Base-by-base conservation (phyloP, 768 basidiomycete species). In the Leucocoprinus birnbaumii region DNA sequence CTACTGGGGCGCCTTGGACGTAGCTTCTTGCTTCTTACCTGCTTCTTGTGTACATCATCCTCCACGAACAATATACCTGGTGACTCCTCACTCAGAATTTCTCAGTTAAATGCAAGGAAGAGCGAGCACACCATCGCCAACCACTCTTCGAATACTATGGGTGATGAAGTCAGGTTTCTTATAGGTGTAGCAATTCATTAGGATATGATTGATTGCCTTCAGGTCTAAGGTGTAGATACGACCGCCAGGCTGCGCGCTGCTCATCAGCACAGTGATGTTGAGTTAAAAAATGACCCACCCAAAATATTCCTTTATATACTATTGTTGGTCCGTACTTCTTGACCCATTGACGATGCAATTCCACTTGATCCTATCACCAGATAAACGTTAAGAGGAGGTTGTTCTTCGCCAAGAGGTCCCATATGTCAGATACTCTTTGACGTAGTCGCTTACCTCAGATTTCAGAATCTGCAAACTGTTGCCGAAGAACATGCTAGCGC, bases 171-270 rank as follows among this genome's bases (percentile, higher is more conserved):
- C 70, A 0, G 85, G 76, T 60, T 87, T 89, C 53, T 77, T 75
- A 53, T 83, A 89, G 42, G 72, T 68, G 26, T 77, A 65, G 31
- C 66, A 68, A 55, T 86, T 81, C 48, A 73, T 71, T 5, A 91
- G 69, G 55, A 92, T 70, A 62, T 89, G 81, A 35, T 78, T 74
- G 34, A 90, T 46, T 0, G 86, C 87, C 27, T 80, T 78, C 0
- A 80, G 71, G 60, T 90, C 89, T 44, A 73, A 64, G 0, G 84
- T 86, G 63, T 76, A 75, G 16, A 88, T 63, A n/a, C 75, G 72
- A 19, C 58, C 61, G 27, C 62, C 31, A 31, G 31, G 60, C 73
- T 72, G 31, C 4, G 37, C 31, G 31, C 31, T 11, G 6, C 31
- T 11, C 31, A 31, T 31, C 31, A 31, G 31, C 11, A 11, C 31